Percentiles rank a stretch among this genome's conserved stretches.
Conservation (phyloP, 2,329 filamentous ascomycete genomes). For the Meredithiella fracta region DNA sequence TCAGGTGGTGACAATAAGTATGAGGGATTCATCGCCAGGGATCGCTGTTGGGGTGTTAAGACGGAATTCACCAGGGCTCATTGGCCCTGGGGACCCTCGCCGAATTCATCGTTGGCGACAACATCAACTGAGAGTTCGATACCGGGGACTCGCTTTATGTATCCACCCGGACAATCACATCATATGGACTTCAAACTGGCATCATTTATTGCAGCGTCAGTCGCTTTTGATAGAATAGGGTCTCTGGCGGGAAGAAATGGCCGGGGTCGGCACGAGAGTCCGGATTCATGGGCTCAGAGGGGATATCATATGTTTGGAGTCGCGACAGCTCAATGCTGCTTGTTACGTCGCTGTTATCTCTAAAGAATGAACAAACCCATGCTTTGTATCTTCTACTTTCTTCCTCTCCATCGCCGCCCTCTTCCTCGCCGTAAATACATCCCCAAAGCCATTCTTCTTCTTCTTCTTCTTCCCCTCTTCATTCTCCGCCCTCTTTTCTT, state of each 20-base stretch:
- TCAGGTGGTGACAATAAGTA: slow-evolving; percentile 4
- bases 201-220: slow-evolving; percentile 33
- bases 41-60: too few species aligned
- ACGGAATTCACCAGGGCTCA: too few species aligned
- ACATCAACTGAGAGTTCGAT: not conserved
- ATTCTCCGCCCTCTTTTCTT: not conserved
- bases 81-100: not conserved
- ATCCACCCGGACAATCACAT: slow-evolving; percentile 1
- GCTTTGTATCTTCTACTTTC: not conserved
- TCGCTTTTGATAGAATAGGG: slow-evolving; percentile 26
- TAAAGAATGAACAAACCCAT: not conserved
- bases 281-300: not conserved
- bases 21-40: not conserved
- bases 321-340: not conserved
- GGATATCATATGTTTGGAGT: not conserved
- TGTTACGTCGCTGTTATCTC: not conserved
- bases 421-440: not conserved
- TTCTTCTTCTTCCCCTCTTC: not conserved
- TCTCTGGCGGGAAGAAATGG: not conserved
- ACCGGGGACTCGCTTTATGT: slow-evolving; percentile 4
- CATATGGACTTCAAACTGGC: slow-evolving; percentile 3
- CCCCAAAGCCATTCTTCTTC: not conserved
- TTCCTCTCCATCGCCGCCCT: not conserved
- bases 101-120: slow-evolving; percentile 4
- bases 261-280: not conserved